Base-by-base conservation (phyloP, 805 yeast species). In the Teunomyces tritomae region DNA sequence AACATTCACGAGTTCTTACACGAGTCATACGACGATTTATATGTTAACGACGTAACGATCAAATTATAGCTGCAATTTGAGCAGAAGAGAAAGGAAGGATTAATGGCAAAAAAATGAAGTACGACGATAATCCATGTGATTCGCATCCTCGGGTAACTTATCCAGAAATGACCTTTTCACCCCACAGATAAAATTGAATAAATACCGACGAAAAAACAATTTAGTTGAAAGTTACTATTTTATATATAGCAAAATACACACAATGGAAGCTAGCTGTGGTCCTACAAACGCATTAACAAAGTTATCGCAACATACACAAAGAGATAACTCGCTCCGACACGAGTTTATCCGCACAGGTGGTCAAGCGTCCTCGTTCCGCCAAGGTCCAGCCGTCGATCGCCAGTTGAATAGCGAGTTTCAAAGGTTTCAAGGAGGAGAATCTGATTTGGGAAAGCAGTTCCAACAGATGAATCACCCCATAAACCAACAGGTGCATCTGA, bases 1-100 rank as follows among this genome's bases (percentile, higher is more conserved):
- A 88, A 91, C 61, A 69, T 92, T 28, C 90, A 89, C 51, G 75
- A 78, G 43, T 77, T 74, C 49, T 82, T 94, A 24, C 85, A 86
- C 0, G 73, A 70, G 6, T 84, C 90, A 0, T 91, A 78, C 14
- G 40, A 37, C 14, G 40, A 37, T 37, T 37, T 37, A 5, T 37
- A 37, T 24, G 40, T 37, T 5, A 37, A 37, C 17, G 40, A 37
- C 40, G 28, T 37, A n/a, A 37, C 40, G 29, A 37, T 37, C n/a
- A 37, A 37, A 20, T 37, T 37, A 17, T 37, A 37, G 40, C 29
- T 37, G 29, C 40, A 37, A 20, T 20, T 20, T 20, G 6, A 20
- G 5, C 6, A 20, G 5, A 20, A 20, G 24, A 20, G 5, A 20
- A 20, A 20, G 5, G 24, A 20, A 20, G 6, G 24, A 20, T 20